Base-by-base conservation (phyloP, 1,284 basidiomycete species). In the Cryptococcus depauperatus region DNA sequence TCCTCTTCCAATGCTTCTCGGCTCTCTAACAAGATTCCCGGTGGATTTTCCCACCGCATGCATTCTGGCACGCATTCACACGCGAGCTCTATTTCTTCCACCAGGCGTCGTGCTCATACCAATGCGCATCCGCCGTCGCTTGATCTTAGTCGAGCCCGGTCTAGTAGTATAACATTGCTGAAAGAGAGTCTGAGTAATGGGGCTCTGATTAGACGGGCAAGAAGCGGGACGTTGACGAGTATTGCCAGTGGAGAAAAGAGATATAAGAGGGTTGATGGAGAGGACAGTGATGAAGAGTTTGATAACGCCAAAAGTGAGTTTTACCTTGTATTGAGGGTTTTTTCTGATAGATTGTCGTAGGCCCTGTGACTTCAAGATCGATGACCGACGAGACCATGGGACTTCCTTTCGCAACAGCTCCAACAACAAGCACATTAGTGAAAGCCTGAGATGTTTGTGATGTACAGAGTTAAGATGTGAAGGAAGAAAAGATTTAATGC, bases 221-320 rank as follows among this genome's bases (percentile, higher is more conserved):
- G 55, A 16, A 56, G 55, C 35, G 51, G 51, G 23, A 55, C 53
- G 11, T 35, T 50, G 23, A 19, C 48, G 33, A 46, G 37, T 29
- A 37, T 43, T 18, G 50, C 30, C 7, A 14, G 18, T 10, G 13
- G 14, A 22, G 26, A 26, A 3, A 35, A 44, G 28, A 19, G 27
- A 6, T 44, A 38, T 38, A 38, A 18, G 27, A 37, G 26, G 13
- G 21, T 44, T 11, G 35, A 30, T 16, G 21, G 35, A 14, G 35
- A 44, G 34, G 35, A 44, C 13, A 30, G 35, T 13, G 25, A 21
- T 19, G 27, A 27, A 16, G 35, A 44, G 27, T 26, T 28, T n/a
- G n/a, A n/a, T n/a, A n/a, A n/a, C n/a, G n/a, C n/a, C n/a, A n/a
- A n/a, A n/a, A n/a, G n/a, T n/a, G n/a, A n/a, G n/a, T n/a, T n/a